phyloP scores from a whole-genome alignment of 2,329 filamentous ascomycete species.

The Truncatella angustata region DNA sequence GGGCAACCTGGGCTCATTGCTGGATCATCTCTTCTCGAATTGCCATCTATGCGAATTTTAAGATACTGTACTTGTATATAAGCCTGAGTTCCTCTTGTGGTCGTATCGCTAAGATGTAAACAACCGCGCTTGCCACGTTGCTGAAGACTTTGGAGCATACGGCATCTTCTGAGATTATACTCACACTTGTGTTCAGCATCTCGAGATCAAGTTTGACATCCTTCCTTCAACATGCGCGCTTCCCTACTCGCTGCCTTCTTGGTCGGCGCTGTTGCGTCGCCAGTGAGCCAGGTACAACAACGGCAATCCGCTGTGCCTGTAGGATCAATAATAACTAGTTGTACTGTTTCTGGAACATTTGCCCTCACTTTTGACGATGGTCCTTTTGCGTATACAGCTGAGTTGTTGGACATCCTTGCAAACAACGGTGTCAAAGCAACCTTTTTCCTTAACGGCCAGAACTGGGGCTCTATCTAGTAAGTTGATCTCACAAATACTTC shows the following conservation, averaged over 20 bases:
- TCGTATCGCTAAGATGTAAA: neutral
- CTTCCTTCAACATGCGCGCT: neutral
- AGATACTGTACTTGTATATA: no score
- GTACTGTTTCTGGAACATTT: slow-evolving; percentile 15
- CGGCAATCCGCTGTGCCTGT: slow-evolving; percentile 10
- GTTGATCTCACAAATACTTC: neutral
- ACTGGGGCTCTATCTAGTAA: slow-evolving; percentile 38
- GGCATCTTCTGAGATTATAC: neutral
- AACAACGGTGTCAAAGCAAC: slow-evolving; percentile 17
- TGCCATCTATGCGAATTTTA: no score
- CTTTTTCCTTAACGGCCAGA: slow-evolving; percentile 36
- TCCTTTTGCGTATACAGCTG: slow-evolving; percentile 19
- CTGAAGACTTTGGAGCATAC: neutral
- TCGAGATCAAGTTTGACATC: neutral
- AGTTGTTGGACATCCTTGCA: slow-evolving; percentile 17
- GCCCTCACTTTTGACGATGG: slow-evolving; percentile 27
- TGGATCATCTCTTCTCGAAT: no score
- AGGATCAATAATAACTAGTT: slow-evolving; percentile 13
- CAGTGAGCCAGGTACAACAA: neutral
- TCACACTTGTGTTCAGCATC: neutral
- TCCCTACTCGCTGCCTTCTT: slow-evolving; percentile 3
- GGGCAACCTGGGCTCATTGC: neutral
- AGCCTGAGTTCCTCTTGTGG: neutral
- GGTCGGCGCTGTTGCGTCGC: slow-evolving; percentile 4
- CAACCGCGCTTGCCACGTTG: neutral